Evolutionary conservation across 352 stramenopile species (phyloP).

Genomic region (Phytophthora chlamydospora): DNA sequence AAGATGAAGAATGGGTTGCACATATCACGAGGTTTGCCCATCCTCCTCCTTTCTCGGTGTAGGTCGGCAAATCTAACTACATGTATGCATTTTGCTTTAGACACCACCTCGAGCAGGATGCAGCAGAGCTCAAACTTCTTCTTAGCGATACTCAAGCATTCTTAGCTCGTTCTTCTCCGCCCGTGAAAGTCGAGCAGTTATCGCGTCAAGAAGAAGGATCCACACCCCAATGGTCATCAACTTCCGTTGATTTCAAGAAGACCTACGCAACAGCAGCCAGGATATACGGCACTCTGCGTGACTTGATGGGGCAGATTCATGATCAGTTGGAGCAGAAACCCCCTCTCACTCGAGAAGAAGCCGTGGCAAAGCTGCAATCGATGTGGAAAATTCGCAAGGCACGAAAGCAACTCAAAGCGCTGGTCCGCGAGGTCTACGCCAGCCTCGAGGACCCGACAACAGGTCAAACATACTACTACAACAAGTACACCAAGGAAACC

Average conservation of each 20-base stretch:
- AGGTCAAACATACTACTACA: slow-evolving; percentile 82
- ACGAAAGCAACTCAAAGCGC: slow-evolving; percentile 66
- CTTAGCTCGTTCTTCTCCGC: slow-evolving; percentile 23
- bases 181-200: neutral
- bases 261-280: slow-evolving; percentile 41
- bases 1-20: slow-evolving; percentile 65
- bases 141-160: slow-evolving; percentile 55
- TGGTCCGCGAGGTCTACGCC: slow-evolving; percentile 67
- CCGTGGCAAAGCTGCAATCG: slow-evolving; percentile 69
- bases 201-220: neutral
- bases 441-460: slow-evolving; percentile 64
- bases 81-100: slow-evolving; percentile 33
- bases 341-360: slow-evolving; percentile 58
- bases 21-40: slow-evolving; percentile 54
- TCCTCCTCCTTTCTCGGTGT: too few relatives aligned
- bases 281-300: slow-evolving; percentile 51
- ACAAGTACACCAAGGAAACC: slow-evolving; percentile 66
- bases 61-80: neutral
- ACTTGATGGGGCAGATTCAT: slow-evolving; percentile 52
- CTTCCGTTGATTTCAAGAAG: slow-evolving; percentile 50
- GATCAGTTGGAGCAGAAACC: slow-evolving; percentile 50
- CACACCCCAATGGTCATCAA: neutral
- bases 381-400: slow-evolving; percentile 77
- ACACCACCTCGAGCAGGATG: slow-evolving; percentile 72
- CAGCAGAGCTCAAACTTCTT: slow-evolving; percentile 60